Conservation (phyloP, 2,329 filamentous ascomycete genomes). For the Cytospora schulzeri region DNA sequence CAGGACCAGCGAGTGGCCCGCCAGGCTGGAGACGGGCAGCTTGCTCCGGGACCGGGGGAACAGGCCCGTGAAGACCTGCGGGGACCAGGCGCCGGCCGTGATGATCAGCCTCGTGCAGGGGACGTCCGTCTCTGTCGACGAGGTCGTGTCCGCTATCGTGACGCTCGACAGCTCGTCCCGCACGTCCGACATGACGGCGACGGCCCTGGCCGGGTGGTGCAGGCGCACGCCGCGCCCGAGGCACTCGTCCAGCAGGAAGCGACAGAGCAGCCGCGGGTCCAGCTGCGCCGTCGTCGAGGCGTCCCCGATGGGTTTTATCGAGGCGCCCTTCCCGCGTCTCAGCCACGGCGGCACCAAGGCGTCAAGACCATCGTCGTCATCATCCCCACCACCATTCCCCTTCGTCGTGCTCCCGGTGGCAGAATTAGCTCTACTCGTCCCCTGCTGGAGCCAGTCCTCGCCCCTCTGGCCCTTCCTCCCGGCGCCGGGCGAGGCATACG, state of each 20-base stretch:
- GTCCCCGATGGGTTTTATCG: conserved; percentile 62
- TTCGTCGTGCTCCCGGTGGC: conserved; percentile 42
- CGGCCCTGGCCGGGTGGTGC: conserved; percentile 63
- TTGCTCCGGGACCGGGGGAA: conserved; percentile 58
- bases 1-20: conserved; percentile 73
- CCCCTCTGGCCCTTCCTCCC: conserved; percentile 46
- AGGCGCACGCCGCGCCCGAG: conserved; percentile 63
- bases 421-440: conserved; percentile 63
- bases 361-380: conserved; percentile 28
- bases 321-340: conserved; percentile 54
- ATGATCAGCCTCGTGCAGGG: conserved; percentile 68
- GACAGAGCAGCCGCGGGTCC: conserved; percentile 67
- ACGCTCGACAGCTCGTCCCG: conserved; percentile 55
- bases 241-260: conserved; percentile 63
- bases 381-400: conserved; percentile 3
- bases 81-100: conserved; percentile 72
- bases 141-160: conserved; percentile 47
- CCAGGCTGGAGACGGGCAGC: conserved; percentile 63
- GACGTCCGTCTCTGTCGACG: conserved; percentile 52
- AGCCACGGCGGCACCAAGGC: conserved; percentile 56
- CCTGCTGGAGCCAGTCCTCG: conserved; percentile 68
- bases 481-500: conserved; percentile 30
- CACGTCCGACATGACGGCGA: conserved; percentile 53
- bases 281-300: conserved; percentile 66
- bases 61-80: conserved; percentile 62